Percentiles rank a stretch among this genome's conserved stretches.
These are phyloP conservation scores for Pneumocystis wakefieldiae DNA, from an alignment of 1,139 yeast genomes.

Conservation along the genomic window DNA sequence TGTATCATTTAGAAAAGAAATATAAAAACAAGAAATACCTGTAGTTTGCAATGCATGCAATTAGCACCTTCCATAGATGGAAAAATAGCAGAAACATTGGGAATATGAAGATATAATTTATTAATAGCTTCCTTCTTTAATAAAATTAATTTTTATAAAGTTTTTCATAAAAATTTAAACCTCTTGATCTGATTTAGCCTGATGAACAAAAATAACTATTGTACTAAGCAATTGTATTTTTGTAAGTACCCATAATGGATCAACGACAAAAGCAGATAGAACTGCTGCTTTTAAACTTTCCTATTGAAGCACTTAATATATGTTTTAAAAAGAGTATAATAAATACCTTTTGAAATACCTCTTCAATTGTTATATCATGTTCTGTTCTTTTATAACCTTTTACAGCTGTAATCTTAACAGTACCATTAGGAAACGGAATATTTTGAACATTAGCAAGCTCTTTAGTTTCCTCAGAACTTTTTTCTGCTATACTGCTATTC, in stretches of 20 bases:
- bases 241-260: conserved; percentile 7
- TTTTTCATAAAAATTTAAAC: background rate
- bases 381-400: conserved; percentile 11
- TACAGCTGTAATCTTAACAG: conserved; percentile 15
- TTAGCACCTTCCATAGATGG: background rate
- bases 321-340: background rate
- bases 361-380: conserved; percentile 15
- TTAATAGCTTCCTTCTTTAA: background rate
- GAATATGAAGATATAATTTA: background rate
- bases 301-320: conserved; percentile 3
- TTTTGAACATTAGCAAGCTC: background rate
- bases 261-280: conserved; percentile 14
- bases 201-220: background rate
- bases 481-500: background rate
- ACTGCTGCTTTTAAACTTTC: conserved; percentile 12
- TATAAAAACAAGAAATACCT: background rate
- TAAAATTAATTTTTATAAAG: background rate
- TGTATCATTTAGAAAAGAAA: background rate
- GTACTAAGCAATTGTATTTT: conserved; percentile 6
- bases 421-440: conserved; percentile 11
- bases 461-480: background rate
- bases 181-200: background rate
- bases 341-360: conserved; percentile 14
- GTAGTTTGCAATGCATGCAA: conserved; percentile 17
- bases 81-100: conserved; percentile 1